Percentiles rank a stretch among this genome's conserved stretches.
Evolutionary conservation across 441 rosid species (phyloP).

Genomic region (Metrosideros polymorpha): DNA sequence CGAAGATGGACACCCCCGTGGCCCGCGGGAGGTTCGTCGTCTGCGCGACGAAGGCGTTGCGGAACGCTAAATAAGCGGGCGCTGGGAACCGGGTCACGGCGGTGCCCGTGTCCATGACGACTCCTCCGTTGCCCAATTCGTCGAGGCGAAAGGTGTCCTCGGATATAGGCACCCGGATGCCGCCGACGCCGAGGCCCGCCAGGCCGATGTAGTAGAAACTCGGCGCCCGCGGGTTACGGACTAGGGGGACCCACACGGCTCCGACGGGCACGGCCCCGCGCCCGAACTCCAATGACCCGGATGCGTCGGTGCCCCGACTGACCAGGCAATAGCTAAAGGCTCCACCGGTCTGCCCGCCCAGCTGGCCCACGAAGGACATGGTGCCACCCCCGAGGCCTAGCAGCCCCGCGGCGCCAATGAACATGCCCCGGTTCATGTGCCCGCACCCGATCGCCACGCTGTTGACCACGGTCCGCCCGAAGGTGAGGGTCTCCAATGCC

Average conservation of each 20-base stretch:
- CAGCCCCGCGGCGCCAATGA: conserved; percentile 85
- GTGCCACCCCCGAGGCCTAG: conserved; percentile 88
- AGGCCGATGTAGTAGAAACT: conserved; percentile 87
- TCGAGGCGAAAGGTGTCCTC: conserved; percentile 40
- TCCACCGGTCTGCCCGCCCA: conserved; percentile 77
- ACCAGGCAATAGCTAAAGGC: conserved; percentile 85
- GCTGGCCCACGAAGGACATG: conserved; percentile 81
- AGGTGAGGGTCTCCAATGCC: conserved; percentile 79
- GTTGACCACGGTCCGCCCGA: conserved; percentile 37
- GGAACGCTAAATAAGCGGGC: conserved; percentile 55
- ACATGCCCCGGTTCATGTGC: conserved; percentile 81
- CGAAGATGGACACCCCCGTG: conserved; percentile 67
- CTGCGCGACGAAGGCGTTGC: conserved; percentile 53
- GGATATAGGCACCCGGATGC: conserved; percentile 39
- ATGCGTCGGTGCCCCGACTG: conserved; percentile 51
- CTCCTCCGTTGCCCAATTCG: conserved; percentile 70
- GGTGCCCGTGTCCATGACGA: conserved; percentile 96
- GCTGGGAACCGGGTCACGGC: conserved; percentile 84
- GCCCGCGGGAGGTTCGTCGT: conserved; percentile 74
- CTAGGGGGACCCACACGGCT: conserved; percentile 83
- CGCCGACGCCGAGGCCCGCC: conserved; percentile 81
- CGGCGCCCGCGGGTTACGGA: conserved; percentile 67
- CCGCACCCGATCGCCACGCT: conserved; percentile 90
- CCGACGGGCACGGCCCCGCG: conserved; percentile 76
- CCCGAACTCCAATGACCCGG: conserved; percentile 81